phyloP scores from a whole-genome alignment of 495 filamentous ascomycete genomes.

The Xylaria nigripes region DNA sequence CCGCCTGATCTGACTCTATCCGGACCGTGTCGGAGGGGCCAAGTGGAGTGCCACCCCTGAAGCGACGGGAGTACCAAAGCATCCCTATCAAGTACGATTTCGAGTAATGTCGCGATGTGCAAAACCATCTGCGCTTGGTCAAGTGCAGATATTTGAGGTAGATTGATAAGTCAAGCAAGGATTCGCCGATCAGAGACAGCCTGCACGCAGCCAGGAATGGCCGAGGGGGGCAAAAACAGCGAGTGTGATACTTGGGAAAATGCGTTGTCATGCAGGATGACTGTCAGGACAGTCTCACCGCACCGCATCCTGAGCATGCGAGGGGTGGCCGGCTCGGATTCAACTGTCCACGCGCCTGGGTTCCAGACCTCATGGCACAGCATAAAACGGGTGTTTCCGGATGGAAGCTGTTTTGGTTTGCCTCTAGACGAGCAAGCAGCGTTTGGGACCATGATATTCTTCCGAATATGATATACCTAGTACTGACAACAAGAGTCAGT shows the following conservation, averaged over 20 bases:
- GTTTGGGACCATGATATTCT: too few species aligned
- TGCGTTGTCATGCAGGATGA: neutral
- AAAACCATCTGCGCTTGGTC: too few species aligned
- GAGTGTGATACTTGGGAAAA: too few species aligned
- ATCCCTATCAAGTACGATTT: neutral
- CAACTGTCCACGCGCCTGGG: neutral
- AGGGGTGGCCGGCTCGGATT: neutral
- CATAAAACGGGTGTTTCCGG: neutral
- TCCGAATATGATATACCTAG: too few species aligned
- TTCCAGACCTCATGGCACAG: neutral
- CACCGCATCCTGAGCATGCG: neutral
- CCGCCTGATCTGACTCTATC: constrained; percentile 12
- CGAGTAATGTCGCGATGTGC: too few species aligned
- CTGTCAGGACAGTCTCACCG: neutral
- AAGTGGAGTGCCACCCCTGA: neutral
- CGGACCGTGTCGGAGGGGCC: constrained; percentile 3
- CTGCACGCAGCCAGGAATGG: neutral
- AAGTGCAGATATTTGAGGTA: too few species aligned
- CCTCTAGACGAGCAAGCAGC: neutral
- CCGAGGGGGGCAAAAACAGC: too few species aligned
- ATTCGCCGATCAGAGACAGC: neutral
- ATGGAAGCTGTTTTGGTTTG: neutral
- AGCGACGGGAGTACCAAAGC: neutral
- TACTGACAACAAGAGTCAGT: neutral
- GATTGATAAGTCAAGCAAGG: too few species aligned